A percentile compares a stretch with the other conserved stretches of the same genome.
phyloP scores from a whole-genome alignment of 768 basidiomycete genomes.

The Lentinula raphanica region DNA sequence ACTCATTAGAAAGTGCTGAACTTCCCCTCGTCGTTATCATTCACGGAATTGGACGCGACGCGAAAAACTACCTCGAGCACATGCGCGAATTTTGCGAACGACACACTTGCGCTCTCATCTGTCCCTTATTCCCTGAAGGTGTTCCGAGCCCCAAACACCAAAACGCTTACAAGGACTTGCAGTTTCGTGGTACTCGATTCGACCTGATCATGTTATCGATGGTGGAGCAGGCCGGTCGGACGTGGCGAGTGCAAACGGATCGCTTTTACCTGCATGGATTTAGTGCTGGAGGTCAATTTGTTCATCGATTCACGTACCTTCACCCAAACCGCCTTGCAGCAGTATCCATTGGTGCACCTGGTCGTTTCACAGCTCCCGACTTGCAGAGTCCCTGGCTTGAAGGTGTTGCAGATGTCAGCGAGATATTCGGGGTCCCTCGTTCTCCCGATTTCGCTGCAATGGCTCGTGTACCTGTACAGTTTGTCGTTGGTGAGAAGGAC shows the following conservation, averaged over 20 bases:
- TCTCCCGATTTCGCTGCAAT: constrained; percentile 11
- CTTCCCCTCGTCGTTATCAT: constrained; percentile 17
- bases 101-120: constrained; percentile 10
- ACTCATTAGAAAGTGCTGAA: background rate
- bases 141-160: constrained; percentile 16
- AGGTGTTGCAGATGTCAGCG: constrained; percentile 6
- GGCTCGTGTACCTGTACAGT: constrained; percentile 9
- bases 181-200: constrained; percentile 16
- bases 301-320: constrained; percentile 19
- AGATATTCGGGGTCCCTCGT: constrained; percentile 7
- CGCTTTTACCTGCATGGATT: constrained; percentile 19
- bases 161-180: constrained; percentile 16
- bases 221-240: constrained; percentile 16
- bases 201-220: constrained; percentile 17
- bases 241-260: constrained; percentile 14
- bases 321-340: constrained; percentile 15
- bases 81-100: constrained; percentile 13
- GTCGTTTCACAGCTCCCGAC: constrained; percentile 12
- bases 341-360: constrained; percentile 17
- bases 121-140: constrained; percentile 20
- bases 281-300: constrained; percentile 22
- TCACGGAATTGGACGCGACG: constrained; percentile 17
- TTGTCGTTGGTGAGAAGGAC: constrained; percentile 17
- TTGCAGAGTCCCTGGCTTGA: constrained; percentile 10
- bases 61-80: constrained; percentile 5